Percentiles rank a stretch among this genome's conserved stretches.
These are phyloP conservation scores for Ascochyta pisi DNA, from an alignment of 2,329 filamentous ascomycete species.

Conservation along the genomic window DNA sequence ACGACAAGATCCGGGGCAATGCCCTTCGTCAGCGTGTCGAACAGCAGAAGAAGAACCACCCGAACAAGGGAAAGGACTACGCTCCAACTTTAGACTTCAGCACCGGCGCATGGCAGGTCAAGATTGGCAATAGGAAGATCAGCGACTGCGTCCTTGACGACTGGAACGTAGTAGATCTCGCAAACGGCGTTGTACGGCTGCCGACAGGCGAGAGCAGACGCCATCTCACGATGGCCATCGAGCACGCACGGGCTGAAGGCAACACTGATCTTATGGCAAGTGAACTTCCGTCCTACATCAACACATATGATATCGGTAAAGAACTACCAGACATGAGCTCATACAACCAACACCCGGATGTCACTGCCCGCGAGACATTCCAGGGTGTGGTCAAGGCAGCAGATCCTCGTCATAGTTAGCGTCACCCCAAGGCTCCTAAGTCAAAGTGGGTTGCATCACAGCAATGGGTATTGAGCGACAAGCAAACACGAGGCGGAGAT, in stretches of 20 bases:
- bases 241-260: not conserved
- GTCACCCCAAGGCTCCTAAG: too few species aligned
- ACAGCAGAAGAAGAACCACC: not conserved
- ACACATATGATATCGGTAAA: not conserved
- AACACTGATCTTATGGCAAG: not conserved
- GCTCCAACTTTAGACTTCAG: not conserved
- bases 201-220: not conserved
- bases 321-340: not conserved
- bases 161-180: not conserved
- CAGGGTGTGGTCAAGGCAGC: too few species aligned
- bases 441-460: too few species aligned
- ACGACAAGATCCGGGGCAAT: not conserved
- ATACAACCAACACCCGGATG: not conserved
- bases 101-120: not conserved
- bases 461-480: too few species aligned
- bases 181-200: not conserved
- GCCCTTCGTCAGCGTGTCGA: not conserved
- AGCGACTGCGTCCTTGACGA: not conserved
- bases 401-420: too few species aligned
- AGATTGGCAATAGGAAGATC: not conserved
- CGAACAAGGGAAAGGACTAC: not conserved
- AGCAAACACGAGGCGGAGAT: too few species aligned
- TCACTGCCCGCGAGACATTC: too few species aligned
- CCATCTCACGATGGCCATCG: not conserved
- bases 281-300: not conserved